These are phyloP conservation scores for Solanum chiquidenum DNA, from an alignment of 257 asterid species.

Conservation along the genomic window DNA sequence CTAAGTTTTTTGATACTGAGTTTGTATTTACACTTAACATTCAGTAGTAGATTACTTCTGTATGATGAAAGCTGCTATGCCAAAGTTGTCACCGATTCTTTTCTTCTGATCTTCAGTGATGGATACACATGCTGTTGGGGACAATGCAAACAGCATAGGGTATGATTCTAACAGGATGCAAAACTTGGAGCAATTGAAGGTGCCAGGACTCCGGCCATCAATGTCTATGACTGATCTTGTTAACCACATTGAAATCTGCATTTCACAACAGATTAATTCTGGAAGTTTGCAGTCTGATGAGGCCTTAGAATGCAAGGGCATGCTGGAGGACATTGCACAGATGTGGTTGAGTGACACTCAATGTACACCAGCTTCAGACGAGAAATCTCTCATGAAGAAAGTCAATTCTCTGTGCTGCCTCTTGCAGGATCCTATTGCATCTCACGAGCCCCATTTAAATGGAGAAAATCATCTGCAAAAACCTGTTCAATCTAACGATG, in stretches of 20 bases:
- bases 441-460: conserved; percentile 21
- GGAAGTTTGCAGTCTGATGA: conserved; percentile 42
- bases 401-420: conserved; percentile 70
- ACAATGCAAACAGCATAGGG: conserved; percentile 11
- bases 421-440: conserved; percentile 37
- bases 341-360: conserved; percentile 42
- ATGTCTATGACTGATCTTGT: conserved; percentile 62
- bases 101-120: conserved; percentile 23
- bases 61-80: background rate
- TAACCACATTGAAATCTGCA: conserved; percentile 47
- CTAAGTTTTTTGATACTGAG: background rate
- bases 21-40: background rate
- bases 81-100: background rate
- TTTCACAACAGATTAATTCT: conserved; percentile 54
- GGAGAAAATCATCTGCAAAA: conserved; percentile 21
- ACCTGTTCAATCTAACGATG: conserved; percentile 10
- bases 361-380: conserved; percentile 46
- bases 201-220: conserved; percentile 36
- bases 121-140: conserved; percentile 36
- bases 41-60: background rate
- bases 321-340: conserved; percentile 41
- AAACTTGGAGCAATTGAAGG: conserved; percentile 18
- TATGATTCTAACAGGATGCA: conserved; percentile 17
- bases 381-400: conserved; percentile 65
- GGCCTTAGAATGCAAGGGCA: conserved; percentile 53